A percentile compares a stretch with the other conserved stretches of the same genome.
These are phyloP conservation scores for Musa acuminata DNA, from an alignment of 176 grass and related monocot genomes.

Conservation along the genomic window DNA sequence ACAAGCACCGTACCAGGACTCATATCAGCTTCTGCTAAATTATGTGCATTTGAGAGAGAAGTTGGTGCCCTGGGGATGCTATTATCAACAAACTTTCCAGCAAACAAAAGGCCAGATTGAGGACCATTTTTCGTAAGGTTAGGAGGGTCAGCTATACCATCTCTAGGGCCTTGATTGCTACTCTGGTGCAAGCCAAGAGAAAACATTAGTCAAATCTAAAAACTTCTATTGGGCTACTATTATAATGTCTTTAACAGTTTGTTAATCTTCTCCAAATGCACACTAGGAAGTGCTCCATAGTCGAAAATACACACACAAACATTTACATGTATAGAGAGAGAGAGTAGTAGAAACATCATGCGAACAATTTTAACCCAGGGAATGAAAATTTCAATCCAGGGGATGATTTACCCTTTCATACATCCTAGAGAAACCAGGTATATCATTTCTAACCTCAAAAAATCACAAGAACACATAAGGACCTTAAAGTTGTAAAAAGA, in stretches of 20 bases:
- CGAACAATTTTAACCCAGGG: too few species aligned
- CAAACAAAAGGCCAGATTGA: slow-evolving; percentile 29
- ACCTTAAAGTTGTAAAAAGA: too few species aligned
- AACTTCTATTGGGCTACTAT: neutral
- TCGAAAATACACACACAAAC: too few species aligned
- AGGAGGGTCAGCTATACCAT: slow-evolving; percentile 35
- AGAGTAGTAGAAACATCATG: too few species aligned
- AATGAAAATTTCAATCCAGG: too few species aligned
- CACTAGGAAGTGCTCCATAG: too few species aligned
- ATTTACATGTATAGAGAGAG: too few species aligned
- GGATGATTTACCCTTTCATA: neutral
- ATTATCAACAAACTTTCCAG: slow-evolving; percentile 45
- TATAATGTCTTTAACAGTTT: neutral
- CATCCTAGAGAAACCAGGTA: neutral
- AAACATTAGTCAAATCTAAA: neutral
- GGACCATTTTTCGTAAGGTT: slow-evolving; percentile 28
- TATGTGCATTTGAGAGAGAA: slow-evolving; percentile 40
- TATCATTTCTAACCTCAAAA: neutral
- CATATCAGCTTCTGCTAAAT: slow-evolving; percentile 41
- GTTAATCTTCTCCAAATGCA: too few species aligned
- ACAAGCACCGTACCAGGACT: slow-evolving; percentile 18
- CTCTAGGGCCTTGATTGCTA: slow-evolving; percentile 34
- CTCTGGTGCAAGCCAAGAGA: slow-evolving; percentile 35
- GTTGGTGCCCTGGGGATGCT: slow-evolving; percentile 29
- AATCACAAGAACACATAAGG: too few species aligned